phyloP scores from a whole-genome alignment of 2,329 filamentous ascomycete species.

The Talaromyces sp. region DNA sequence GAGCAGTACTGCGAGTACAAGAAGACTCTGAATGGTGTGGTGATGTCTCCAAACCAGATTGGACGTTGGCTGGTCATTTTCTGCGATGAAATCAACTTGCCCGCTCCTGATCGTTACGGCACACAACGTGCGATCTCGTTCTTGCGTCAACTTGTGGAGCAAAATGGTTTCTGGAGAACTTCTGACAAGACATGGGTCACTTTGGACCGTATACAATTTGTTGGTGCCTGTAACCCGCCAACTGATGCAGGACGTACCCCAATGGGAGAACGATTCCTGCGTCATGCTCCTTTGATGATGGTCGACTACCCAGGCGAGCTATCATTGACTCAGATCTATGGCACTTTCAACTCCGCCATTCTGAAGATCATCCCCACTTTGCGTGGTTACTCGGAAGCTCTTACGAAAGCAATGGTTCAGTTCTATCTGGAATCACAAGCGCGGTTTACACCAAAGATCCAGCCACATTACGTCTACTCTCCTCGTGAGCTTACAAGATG shows the following conservation, averaged over 20 bases:
- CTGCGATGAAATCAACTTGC: conserved; percentile 99
- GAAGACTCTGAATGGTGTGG: conserved; percentile 94
- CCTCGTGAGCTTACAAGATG: conserved; percentile 96
- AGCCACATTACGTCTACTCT: conserved; percentile 98
- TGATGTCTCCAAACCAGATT: conserved; percentile 93
- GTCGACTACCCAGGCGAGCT: conserved; percentile 97
- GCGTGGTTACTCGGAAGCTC: conserved; percentile 88
- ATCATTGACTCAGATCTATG: conserved; percentile 95
- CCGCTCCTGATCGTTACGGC: conserved; percentile 93
- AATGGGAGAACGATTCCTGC: conserved; percentile 86
- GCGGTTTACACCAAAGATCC: conserved; percentile 91
- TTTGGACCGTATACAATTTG: conserved; percentile 96
- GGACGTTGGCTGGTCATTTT: conserved; percentile 98
- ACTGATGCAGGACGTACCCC: conserved; percentile 96
- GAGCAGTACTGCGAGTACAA: conserved; percentile 99
- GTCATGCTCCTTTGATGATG: conserved; percentile 98
- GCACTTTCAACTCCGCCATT: conserved; percentile 93
- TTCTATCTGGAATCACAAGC: conserved; percentile 94
- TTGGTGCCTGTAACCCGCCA: conserved; percentile 96
- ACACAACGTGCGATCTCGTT: conserved; percentile 98
- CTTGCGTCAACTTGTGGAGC: conserved; percentile 92
- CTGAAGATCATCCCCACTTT: conserved; percentile 94
- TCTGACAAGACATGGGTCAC: conserved; percentile 98
- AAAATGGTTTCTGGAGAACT: conserved; percentile 98
- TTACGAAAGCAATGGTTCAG: conserved; percentile 96